These are phyloP conservation scores for Bauhinia variegata DNA, from an alignment of 306 rosid genomes.

Conservation along the genomic window DNA sequence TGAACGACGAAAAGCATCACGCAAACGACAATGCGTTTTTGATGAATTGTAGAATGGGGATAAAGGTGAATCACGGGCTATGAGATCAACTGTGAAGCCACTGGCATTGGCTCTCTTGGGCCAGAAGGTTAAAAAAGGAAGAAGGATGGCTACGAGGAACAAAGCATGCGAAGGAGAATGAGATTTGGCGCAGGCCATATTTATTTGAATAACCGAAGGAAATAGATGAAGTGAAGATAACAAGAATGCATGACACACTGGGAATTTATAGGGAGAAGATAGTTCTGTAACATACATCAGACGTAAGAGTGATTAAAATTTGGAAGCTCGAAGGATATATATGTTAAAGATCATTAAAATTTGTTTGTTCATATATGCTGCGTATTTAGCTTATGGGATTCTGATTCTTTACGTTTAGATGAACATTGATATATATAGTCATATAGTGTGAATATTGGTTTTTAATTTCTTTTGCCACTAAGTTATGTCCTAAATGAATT, in stretches of 20 bases:
- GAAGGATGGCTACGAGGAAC: background rate
- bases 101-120: background rate
- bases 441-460: too few relatives aligned
- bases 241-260: background rate
- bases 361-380: background rate
- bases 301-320: background rate
- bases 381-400: background rate
- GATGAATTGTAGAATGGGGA: constrained; percentile 55
- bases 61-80: constrained; percentile 55
- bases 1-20: constrained; percentile 56
- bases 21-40: constrained; percentile 38
- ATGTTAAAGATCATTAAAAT: too few relatives aligned
- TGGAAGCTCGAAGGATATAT: background rate
- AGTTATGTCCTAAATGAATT: too few relatives aligned
- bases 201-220: background rate
- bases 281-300: background rate
- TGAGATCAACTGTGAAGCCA: constrained; percentile 40
- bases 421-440: too few relatives aligned
- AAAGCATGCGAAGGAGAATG: background rate
- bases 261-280: background rate
- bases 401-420: background rate
- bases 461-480: too few relatives aligned
- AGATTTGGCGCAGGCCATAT: background rate
- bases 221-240: background rate
- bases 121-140: background rate